These are phyloP conservation scores for Basipetospora sp. DNA, from an alignment of 2,329 filamentous ascomycete genomes.

Conservation along the genomic window DNA sequence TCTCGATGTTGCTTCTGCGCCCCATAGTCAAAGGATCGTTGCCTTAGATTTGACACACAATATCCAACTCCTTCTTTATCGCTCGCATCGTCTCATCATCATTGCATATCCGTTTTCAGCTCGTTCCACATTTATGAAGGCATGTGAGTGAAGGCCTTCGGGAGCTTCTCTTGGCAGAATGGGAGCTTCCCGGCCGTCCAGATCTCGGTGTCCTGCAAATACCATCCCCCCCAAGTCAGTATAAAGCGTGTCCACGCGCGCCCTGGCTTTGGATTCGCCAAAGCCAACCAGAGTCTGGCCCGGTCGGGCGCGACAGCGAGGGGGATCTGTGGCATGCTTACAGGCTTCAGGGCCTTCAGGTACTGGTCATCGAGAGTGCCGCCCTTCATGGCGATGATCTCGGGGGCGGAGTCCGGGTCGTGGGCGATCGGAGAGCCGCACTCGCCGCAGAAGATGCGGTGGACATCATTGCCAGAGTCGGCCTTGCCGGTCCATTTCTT, in stretches of 20 bases:
- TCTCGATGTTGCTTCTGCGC: too few relatives aligned
- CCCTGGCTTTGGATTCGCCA: too few relatives aligned
- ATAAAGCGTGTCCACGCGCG: too few relatives aligned
- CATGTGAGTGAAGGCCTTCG: conserved; percentile 49
- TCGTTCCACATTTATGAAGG: conserved; percentile 31
- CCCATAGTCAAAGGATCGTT: too few relatives aligned
- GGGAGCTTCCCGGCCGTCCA: conserved; percentile 56
- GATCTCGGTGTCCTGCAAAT: conserved; percentile 47
- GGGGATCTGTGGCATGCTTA: too few relatives aligned
- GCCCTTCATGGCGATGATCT: conserved; percentile 55
- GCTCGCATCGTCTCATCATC: too few relatives aligned
- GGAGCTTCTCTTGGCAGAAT: conserved; percentile 52
- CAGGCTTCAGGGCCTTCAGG: conserved; percentile 54
- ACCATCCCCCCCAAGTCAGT: conserved; percentile 10
- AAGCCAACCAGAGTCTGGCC: too few relatives aligned
- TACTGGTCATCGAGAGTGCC: conserved; percentile 48
- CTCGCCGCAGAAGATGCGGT: conserved; percentile 55
- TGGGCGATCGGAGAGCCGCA: conserved; percentile 57
- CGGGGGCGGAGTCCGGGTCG: conserved; percentile 54
- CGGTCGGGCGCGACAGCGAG: too few relatives aligned
- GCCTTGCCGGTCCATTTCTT: conserved; percentile 50
- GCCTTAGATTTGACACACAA: too few relatives aligned
- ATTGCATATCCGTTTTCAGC: too few relatives aligned
- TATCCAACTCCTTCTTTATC: too few relatives aligned
- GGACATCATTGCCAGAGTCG: conserved; percentile 46